Percentiles rank a stretch among this genome's conserved stretches.
Conservation (phyloP, 2,329 filamentous ascomycete genomes). For the Cladosporium colombiae region DNA sequence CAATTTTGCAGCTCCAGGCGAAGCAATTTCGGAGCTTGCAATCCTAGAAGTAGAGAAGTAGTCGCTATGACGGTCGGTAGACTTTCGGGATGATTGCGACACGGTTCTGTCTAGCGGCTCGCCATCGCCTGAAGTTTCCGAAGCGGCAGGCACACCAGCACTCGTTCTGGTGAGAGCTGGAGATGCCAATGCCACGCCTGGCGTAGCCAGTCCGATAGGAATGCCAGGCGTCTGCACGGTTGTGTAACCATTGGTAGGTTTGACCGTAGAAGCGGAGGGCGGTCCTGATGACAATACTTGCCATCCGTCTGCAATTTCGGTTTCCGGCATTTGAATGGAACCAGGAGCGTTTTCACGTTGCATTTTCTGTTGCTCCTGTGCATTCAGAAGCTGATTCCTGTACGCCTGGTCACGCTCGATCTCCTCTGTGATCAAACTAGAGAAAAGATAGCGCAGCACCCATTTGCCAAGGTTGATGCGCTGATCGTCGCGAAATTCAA, state of each 20-base stretch:
- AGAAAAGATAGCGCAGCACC: slow-evolving; percentile 90
- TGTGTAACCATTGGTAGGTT: slow-evolving; percentile 63
- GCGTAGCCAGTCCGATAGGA: slow-evolving; percentile 64
- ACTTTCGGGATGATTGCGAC: slow-evolving; percentile 56
- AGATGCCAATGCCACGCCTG: slow-evolving; percentile 25
- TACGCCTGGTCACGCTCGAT: slow-evolving; percentile 76
- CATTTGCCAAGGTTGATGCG: slow-evolving; percentile 97
- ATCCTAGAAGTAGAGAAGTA: slow-evolving; percentile 71
- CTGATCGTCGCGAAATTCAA: slow-evolving; percentile 88
- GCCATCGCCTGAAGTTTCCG: slow-evolving; percentile 35
- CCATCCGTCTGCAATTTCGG: slow-evolving; percentile 47
- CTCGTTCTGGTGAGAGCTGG: slow-evolving; percentile 42
- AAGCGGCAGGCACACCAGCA: slow-evolving; percentile 29
- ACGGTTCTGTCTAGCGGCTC: slow-evolving; percentile 55
- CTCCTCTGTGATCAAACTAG: slow-evolving; percentile 85
- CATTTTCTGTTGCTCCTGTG: slow-evolving; percentile 59
- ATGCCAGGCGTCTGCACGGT: slow-evolving; percentile 71
- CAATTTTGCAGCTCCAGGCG: slow-evolving; percentile 29
- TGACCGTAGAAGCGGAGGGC: slow-evolving; percentile 54
- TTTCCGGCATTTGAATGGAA: slow-evolving; percentile 59
- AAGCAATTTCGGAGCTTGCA: slow-evolving; percentile 44
- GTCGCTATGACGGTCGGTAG: slow-evolving; percentile 64
- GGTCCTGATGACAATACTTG: slow-evolving; percentile 40
- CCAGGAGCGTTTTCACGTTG: slow-evolving; percentile 60
- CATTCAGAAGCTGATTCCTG: slow-evolving; percentile 67